A percentile compares a stretch with the other conserved stretches of the same genome.
phyloP scores from a whole-genome alignment of 2,329 filamentous ascomycete genomes.

The Gaeumannomyces sp. region DNA sequence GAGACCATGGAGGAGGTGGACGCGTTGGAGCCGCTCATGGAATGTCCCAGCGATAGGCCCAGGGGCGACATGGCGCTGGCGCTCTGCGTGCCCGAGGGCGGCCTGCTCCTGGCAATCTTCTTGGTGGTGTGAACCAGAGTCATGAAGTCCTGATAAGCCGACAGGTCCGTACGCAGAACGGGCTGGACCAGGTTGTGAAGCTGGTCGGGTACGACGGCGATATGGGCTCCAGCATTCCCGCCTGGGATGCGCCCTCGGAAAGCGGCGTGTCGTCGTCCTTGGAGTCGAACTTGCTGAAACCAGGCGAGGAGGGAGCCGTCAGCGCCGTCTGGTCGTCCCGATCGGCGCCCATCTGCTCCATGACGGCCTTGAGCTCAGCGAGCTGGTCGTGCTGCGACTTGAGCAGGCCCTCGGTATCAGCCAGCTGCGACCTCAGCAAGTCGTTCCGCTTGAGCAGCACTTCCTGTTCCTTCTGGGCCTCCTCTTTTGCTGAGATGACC shows the following conservation, averaged over 20 bases:
- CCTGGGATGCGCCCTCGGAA: slow-evolving; percentile 30
- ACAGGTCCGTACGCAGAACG: slow-evolving; percentile 74
- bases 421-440: slow-evolving; percentile 76
- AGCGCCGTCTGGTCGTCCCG: slow-evolving; percentile 64
- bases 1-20: slow-evolving; percentile 54
- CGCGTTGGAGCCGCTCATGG: slow-evolving; percentile 48
- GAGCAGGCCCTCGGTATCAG: slow-evolving; percentile 79
- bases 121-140: slow-evolving; percentile 66
- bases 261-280: slow-evolving; percentile 38
- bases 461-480: slow-evolving; percentile 80
- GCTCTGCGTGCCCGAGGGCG: slow-evolving; percentile 62
- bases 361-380: slow-evolving; percentile 80
- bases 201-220: slow-evolving; percentile 57
- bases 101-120: slow-evolving; percentile 52
- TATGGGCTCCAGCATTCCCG: slow-evolving; percentile 33
- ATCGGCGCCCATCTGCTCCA: slow-evolving; percentile 77
- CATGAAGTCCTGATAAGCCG: slow-evolving; percentile 78
- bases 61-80: slow-evolving; percentile 27
- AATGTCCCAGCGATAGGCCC: slow-evolving; percentile 38
- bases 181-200: slow-evolving; percentile 77
- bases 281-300: slow-evolving; percentile 61
- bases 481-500: slow-evolving; percentile 87
- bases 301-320: slow-evolving; percentile 79
- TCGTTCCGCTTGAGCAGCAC: slow-evolving; percentile 77
- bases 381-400: slow-evolving; percentile 91